Conservation (phyloP, 495 filamentous ascomycete species). For the Tuber borchii region DNA sequence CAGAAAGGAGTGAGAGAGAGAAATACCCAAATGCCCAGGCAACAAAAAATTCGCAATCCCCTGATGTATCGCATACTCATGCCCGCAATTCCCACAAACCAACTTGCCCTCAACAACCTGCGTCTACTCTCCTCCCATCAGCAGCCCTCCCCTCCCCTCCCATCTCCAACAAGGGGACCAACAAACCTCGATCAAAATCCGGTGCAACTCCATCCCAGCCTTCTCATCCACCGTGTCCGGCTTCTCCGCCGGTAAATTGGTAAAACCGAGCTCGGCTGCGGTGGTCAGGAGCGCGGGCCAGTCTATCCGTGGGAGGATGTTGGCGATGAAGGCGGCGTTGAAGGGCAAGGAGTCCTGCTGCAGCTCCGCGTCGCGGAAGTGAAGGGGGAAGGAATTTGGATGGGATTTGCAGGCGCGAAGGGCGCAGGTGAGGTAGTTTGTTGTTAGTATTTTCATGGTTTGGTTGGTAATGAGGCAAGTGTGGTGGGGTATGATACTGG, state of each 20-base stretch:
- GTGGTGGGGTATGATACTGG: conserved; percentile 7
- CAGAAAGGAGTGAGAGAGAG: no score
- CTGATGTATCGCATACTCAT: conserved; percentile 87
- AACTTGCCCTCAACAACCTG: conserved; percentile 79
- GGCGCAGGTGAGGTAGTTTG: conserved; percentile 95
- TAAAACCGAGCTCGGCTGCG: conserved; percentile 84
- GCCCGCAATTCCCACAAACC: conserved; percentile 82
- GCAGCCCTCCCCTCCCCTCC: background rate
- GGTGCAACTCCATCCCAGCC: conserved; percentile 68
- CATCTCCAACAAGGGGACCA: background rate
- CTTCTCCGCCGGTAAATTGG: conserved; percentile 58
- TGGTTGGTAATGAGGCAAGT: conserved; percentile 8
- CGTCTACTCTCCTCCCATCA: conserved; percentile 48
- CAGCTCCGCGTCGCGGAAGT: conserved; percentile 84
- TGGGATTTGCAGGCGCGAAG: conserved; percentile 84
- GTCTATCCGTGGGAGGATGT: conserved; percentile 79
- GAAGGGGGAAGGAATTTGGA: conserved; percentile 72
- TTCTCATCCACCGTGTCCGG: conserved; percentile 57
- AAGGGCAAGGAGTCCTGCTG: conserved; percentile 71
- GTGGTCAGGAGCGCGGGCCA: conserved; percentile 71
- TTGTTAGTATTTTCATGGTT: conserved; percentile 86
- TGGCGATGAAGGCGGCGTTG: conserved; percentile 68
- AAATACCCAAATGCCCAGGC: conserved; percentile 76
- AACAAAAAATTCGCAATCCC: conserved; percentile 94
- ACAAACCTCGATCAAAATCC: conserved; percentile 62